phyloP scores from a whole-genome alignment of 2,329 filamentous ascomycete genomes.

The Aphanocladium album region DNA sequence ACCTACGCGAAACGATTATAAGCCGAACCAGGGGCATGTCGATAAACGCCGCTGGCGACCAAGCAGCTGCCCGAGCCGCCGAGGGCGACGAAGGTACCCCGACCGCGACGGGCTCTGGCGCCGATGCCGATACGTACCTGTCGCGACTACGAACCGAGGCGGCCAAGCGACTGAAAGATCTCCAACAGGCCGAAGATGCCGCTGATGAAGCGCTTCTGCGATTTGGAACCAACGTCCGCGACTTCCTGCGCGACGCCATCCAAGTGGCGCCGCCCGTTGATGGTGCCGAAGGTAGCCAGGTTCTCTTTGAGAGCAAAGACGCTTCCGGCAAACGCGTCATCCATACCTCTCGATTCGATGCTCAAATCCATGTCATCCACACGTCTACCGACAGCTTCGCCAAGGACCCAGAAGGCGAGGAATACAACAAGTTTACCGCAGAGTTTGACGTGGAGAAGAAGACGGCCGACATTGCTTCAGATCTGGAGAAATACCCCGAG shows the following conservation, averaged over 20 bases:
- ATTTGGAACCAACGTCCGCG: constrained; percentile 83
- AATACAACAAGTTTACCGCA: constrained; percentile 69
- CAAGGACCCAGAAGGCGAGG: constrained; percentile 69
- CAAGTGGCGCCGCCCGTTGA: constrained; percentile 71
- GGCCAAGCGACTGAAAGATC: constrained; percentile 76
- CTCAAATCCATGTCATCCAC: constrained; percentile 93
- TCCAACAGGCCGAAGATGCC: constrained; percentile 89
- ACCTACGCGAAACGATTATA: constrained; percentile 61
- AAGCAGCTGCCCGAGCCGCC: constrained; percentile 20
- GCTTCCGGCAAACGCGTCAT: constrained; percentile 86
- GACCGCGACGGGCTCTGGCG: constrained; percentile 45
- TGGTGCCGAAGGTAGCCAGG: constrained; percentile 49
- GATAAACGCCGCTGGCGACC: constrained; percentile 42
- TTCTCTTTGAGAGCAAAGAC: constrained; percentile 93
- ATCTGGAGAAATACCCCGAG: constrained; percentile 83
- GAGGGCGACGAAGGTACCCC: constrained; percentile 34
- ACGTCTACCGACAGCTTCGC: constrained; percentile 76
- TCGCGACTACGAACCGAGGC: constrained; percentile 72
- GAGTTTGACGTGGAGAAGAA: constrained; percentile 77
- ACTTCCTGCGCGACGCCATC: constrained; percentile 87
- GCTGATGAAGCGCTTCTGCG: constrained; percentile 91
- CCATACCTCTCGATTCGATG: constrained; percentile 89
- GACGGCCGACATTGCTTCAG: constrained; percentile 75
- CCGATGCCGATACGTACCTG: constrained; percentile 60
- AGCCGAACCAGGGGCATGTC: constrained; percentile 71